Evolutionary conservation across 805 yeast genomes (phyloP), one percentile per base, ranked within the genome.

Genomic region (Ogataea salicorniae): DNA sequence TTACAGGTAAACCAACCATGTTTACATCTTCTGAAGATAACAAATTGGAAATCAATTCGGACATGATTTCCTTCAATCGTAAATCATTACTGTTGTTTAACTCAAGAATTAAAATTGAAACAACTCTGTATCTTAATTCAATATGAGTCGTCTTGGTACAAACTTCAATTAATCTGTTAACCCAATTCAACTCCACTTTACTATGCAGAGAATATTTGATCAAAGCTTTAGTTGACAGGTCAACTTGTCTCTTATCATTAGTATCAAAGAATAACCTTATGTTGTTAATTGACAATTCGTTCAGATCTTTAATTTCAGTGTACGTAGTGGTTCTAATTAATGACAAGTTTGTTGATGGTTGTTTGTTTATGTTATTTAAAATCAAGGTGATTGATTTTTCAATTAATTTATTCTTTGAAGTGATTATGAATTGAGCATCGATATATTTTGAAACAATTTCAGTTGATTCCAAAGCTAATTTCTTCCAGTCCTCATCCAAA

Each of bases 1-100:
- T 73, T 6, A 90, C 86, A 11, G 96, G 85, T 40, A 94, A 70
- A 0, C 97, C 97, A 51, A 90, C 84, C 75, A 92, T 80, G 62
- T 85, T 88, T 38, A 88, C 88, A 37, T 83, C 82, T 40, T 59
- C 60, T 0, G 94, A 83, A 1, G 84, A 74, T n/a, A 91, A 70
- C 31, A 89, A 67, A 13, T 83, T 82, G 9, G 67, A 56, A 4
- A 61, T 55, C 40, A 61, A 43, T 17, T 56, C 53, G 1, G 66
- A 55, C 17, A 65, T 41, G 37, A 51, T 57, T 15, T 51, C 56
- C 37, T 58, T 45, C 8, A 50, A 33, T 31, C 52, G 42, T 18
- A 50, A 41, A 17, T 53, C 39, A 18, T 52, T 46, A 34, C 46
- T 46, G n/a, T 48, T 51, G 39, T 69, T 67, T 81, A 73, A 60